Percentiles rank a stretch among this genome's conserved stretches.
phyloP scores from a whole-genome alignment of 1,284 basidiomycete genomes.

The Ustilago crameri region DNA sequence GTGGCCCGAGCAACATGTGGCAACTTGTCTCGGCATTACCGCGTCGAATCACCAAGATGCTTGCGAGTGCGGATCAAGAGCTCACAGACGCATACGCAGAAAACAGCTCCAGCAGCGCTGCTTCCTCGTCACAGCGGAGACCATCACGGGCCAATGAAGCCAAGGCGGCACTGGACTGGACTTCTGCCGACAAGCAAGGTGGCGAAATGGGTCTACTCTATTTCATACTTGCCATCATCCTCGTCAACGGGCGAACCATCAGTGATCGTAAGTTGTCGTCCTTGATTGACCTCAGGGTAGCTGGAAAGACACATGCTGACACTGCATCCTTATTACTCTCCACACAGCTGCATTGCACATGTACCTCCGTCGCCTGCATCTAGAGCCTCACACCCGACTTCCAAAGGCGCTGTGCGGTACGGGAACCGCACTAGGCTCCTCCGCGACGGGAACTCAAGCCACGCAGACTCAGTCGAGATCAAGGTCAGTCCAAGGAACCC shows the following conservation, averaged over 20 bases:
- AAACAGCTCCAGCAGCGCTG: neutral
- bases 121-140: constrained; percentile 17
- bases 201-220: constrained; percentile 64
- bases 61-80: constrained; percentile 13
- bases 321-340: neutral
- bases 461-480: constrained; percentile 41
- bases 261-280: constrained; percentile 54
- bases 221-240: constrained; percentile 64
- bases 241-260: constrained; percentile 65
- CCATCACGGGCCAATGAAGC: neutral
- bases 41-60: constrained; percentile 5
- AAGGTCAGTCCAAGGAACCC: constrained; percentile 23
- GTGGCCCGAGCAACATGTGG: constrained; percentile 29
- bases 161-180: constrained; percentile 41
- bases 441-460: constrained; percentile 26
- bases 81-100: constrained; percentile 21
- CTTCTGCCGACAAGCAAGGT: constrained; percentile 44
- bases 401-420: constrained; percentile 32
- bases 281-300: too few species aligned
- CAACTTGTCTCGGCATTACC: constrained; percentile 28
- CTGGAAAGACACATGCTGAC: neutral
- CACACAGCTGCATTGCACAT: constrained; percentile 29
- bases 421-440: constrained; percentile 13
- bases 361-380: constrained; percentile 34
- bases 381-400: constrained; percentile 25